A percentile compares a stretch with the other conserved stretches of the same genome.
phyloP scores from a whole-genome alignment of 805 yeast genomes.

The Ogataea saltuana region DNA sequence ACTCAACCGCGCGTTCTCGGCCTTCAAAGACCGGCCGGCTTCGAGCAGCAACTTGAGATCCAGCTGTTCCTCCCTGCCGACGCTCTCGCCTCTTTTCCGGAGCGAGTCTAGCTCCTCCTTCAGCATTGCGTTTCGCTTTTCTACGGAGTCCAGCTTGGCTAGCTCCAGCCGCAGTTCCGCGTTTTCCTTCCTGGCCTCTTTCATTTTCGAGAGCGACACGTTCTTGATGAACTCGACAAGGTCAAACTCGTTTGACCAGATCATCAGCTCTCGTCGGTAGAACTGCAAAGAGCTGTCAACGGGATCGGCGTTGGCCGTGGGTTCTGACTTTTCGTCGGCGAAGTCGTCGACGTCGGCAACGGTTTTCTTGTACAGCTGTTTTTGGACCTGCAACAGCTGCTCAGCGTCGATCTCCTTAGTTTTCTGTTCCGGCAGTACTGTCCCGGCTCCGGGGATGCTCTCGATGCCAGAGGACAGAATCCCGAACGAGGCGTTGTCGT shows the following conservation, averaged over 20 bases:
- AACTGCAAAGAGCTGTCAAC: conserved; percentile 34
- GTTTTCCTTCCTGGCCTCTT: conserved; percentile 1
- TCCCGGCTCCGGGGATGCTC: background rate
- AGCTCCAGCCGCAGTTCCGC: background rate
- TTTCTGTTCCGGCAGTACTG: background rate
- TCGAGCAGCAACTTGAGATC: background rate
- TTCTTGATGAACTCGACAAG: conserved; percentile 55
- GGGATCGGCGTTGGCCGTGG: background rate
- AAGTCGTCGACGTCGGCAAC: conserved; percentile 1
- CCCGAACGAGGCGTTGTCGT: background rate
- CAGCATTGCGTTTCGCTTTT: conserved; percentile 1
- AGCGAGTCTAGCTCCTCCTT: conserved; percentile 3
- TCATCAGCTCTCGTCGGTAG: conserved; percentile 57
- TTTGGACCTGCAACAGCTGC: conserved; percentile 22
- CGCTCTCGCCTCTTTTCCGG: background rate
- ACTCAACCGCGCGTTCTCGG: background rate
- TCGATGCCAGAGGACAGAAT: background rate
- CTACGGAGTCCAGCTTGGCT: background rate
- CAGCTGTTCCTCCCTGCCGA: background rate
- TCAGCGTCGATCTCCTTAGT: conserved; percentile 6
- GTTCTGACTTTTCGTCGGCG: background rate
- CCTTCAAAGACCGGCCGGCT: background rate
- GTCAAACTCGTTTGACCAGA: conserved; percentile 60
- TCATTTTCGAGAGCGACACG: conserved; percentile 24
- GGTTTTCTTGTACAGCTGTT: conserved; percentile 18